Base-by-base conservation (phyloP, 441 rosid genomes). In the Caryocar brasiliense region DNA sequence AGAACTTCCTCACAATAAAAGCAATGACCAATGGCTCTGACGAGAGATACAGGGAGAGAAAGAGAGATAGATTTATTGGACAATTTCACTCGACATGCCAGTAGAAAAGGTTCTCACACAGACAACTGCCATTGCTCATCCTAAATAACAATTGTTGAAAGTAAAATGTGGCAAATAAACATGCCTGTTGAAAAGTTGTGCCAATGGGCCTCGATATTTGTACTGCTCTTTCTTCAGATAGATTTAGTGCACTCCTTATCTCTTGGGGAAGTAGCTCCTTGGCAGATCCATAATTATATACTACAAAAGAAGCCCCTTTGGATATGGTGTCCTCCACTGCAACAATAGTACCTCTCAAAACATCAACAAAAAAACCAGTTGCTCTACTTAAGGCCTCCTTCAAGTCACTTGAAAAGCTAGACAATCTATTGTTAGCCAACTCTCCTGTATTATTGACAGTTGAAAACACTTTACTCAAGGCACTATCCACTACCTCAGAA, bases 211-310 rank as follows among this genome's bases (percentile, higher is more conserved):
- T 70, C 65, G 65, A 45, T 39, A 81, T 50, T 75, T 73, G 52
- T 26, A 30, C 47, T 43, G 78, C 73, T 64, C 54, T 79, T 47
- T 78, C 88, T 72, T 92, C 99, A 9, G 83, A 82, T 12, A 82
- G 37, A 63, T 59, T 69, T 41, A 88, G 65, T 8, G 64, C 70
- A 55, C 54, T 77, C 56, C 62, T 83, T 33, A 80, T 67, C 66
- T 80, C 82, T 40, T 81, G 64, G 55, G 99, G 88, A 65, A 92
- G 94, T 37, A 59, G 22, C 14, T 76, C 82, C 72, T 92, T 92
- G 12, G 82, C 71, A 62, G 82, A 74, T 7, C 74, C 81, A 71
- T 87, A 85, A 51, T 81, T 77, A 65, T 71, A 80, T 30, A 69
- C 86, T 62, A 75, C 57, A 65, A 78, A 75, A 40, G 91, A 77